Evolutionary conservation across 1,284 basidiomycete genomes (phyloP).

Genomic region (Ganoderma leucocontextum): DNA sequence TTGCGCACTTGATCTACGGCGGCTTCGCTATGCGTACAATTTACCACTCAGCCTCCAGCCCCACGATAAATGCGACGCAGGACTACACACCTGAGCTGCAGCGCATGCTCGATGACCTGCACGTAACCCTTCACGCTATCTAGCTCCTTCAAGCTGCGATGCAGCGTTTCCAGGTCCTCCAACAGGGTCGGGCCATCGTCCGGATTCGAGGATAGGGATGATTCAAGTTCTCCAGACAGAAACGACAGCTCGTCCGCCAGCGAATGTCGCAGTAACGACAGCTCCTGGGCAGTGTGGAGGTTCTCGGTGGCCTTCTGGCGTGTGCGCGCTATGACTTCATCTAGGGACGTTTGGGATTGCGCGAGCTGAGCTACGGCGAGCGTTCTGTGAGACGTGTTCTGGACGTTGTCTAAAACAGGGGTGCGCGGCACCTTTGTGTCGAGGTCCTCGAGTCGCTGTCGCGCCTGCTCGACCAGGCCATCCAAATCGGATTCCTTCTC

Average conservation of each 20-base stretch:
- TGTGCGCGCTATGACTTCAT: constrained; percentile 54
- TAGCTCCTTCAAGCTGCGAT: constrained; percentile 77
- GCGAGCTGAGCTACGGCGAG: constrained; percentile 63
- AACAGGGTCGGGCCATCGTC: constrained; percentile 67
- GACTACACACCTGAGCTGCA: constrained; percentile 74
- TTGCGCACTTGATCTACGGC: constrained; percentile 58
- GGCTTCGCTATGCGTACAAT: constrained; percentile 54
- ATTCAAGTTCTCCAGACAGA: constrained; percentile 72
- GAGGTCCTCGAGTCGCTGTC: constrained; percentile 36
- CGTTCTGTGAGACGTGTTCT: constrained; percentile 9
- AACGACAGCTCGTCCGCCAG: constrained; percentile 79
- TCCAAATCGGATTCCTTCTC: constrained; percentile 45
- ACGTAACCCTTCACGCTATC: constrained; percentile 81
- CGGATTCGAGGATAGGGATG: constrained; percentile 53
- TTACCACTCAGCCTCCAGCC: not conserved
- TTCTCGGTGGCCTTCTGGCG: constrained; percentile 52
- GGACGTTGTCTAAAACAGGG: not conserved
- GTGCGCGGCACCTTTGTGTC: constrained; percentile 38
- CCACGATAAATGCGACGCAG: constrained; percentile 22
- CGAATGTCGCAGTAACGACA: constrained; percentile 79
- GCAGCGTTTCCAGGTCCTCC: constrained; percentile 82
- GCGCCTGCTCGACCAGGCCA: constrained; percentile 45
- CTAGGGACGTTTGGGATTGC: constrained; percentile 57
- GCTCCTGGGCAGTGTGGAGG: constrained; percentile 71
- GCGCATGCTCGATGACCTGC: constrained; percentile 72